Evolutionary conservation across 495 filamentous ascomycete genomes (phyloP), one percentile per base, ranked within the genome.

Genomic region (Lasiosphaeria hispida): DNA sequence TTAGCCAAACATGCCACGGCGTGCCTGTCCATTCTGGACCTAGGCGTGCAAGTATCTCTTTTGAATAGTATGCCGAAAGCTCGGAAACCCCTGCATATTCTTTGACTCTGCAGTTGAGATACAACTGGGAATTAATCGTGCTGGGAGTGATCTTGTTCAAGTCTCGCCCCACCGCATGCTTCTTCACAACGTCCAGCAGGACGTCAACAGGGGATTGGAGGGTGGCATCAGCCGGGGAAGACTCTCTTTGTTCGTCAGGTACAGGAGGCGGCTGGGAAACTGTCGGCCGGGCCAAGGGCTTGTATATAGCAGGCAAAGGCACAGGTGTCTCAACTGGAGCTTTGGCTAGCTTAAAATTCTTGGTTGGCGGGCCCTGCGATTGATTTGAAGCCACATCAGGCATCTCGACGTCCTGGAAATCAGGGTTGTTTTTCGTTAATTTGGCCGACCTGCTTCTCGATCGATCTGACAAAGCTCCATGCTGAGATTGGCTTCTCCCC

Each of bases 21-120:
- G 58, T 67, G 7, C 59, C 53, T 11, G 65, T 59, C 69, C 68
- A 75, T 42, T 69, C 70, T 8, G 60, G 61, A 39, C 57, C 63
- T 9, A 73, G 63, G 36, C 59, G 57, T 19, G 45, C 56, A 23
- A 68, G 47, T 15, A 72, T 63, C 10, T 71, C 71, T 19, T 55
- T 62, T 2, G 70, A 59, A 33, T 68, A 69, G 49, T 76, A 79
- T 37, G 65, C 57, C 13, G 70, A 59, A 13, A 72, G 58, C 10
- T 75, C 63, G 11, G 19, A 3, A 2, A 62, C 33, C 0, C 59
- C 57, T 13, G 17, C 42, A 51, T 72, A 66, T 3, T 61, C 48
- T 23, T 60, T 63, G 8, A 77, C 66, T 34, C 64, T 77, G 48
- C 72, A 69, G 34, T 65, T 65, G 45, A 66, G 57, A 47, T 61